These are phyloP conservation scores for Curvularia verruculosa DNA, from an alignment of 2,329 filamentous ascomycete genomes.

Conservation along the genomic window DNA sequence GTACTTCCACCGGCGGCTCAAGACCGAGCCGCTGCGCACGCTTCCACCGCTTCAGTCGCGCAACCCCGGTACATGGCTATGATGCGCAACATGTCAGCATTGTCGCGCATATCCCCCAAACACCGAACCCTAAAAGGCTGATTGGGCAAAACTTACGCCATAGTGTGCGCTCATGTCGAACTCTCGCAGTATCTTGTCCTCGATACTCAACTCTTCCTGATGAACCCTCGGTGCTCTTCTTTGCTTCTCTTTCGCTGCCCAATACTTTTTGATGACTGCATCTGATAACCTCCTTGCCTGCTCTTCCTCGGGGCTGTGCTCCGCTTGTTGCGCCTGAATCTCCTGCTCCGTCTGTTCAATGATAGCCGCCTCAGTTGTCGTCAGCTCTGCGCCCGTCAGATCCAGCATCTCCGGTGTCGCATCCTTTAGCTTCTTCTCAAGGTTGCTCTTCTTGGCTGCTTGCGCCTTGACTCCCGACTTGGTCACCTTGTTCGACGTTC, in stretches of 20 bases:
- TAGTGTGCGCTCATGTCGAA: conserved; percentile 93
- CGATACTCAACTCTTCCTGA: conserved; percentile 71
- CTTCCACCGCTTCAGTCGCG: conserved; percentile 83
- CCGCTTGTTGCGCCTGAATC: conserved; percentile 29
- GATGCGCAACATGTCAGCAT: conserved; percentile 22
- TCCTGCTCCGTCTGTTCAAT: conserved; percentile 48
- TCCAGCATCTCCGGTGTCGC: conserved; percentile 32
- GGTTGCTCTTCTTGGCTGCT: conserved; percentile 48
- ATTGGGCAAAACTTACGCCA: conserved; percentile 68
- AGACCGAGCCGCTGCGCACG: conserved; percentile 82
- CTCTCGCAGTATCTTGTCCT: conserved; percentile 87
- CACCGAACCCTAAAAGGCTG: conserved; percentile 30
- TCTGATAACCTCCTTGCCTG: conserved; percentile 70
- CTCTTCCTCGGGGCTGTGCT: conserved; percentile 53
- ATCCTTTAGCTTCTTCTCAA: conserved; percentile 42
- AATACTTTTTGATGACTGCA: conserved; percentile 76
- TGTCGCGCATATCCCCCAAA: neutral
- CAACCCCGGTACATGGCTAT: conserved; percentile 86
- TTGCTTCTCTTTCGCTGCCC: conserved; percentile 72
- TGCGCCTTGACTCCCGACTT: conserved; percentile 56
- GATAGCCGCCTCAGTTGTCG: conserved; percentile 50
- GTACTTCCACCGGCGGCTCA: conserved; percentile 86
- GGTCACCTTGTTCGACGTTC: conserved; percentile 62
- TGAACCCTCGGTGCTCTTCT: conserved; percentile 76
- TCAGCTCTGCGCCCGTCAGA: conserved; percentile 38